Base-by-base conservation (phyloP, 352 stramenopile genomes). In the Globisporangium middletonii region DNA sequence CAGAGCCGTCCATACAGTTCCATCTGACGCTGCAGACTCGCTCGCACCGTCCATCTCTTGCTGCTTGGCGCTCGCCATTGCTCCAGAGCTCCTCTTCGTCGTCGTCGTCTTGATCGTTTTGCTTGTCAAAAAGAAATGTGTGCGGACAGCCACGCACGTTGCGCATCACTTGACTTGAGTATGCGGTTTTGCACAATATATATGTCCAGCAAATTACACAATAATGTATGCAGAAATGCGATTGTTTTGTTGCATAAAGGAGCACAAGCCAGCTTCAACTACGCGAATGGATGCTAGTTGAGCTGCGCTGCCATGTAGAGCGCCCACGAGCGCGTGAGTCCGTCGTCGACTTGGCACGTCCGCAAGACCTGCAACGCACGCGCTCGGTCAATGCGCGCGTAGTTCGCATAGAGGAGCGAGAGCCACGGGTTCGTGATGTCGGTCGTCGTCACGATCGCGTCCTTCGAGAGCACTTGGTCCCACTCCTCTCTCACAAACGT, bases 331-430 rank as follows among this genome's bases (percentile, higher is more conserved):
- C 72, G 78, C 23, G 83, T 83, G 55, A 92, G 77, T 2, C 83
- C 83, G 50, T 90, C 71, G 66, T 89, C 82, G 59, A 92, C 67
- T 13, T 68, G 56, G 46, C 67, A 73, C 18, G 79, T 65, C 62
- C 80, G 73, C 57, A 92, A 75, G 50, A 86, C 74, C 1, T 61
- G 43, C n/a, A 90, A 50, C 0, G 80, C 72, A 3, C 54, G 48
- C 0, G 59, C 51, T 50, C 68, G 71, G 63, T 89, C 75, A 57
- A 91, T 50, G 7, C 67, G 70, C 47, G 83, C 83, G 55, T 89
- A 89, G 67, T 88, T 93, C 59, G 77, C 64, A 44, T 80, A 89
- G 44, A 93, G 58, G 37, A 93, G 62, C 42, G 79, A 90, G 5
- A 86, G 61, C 83, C 80, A 93, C 63, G 80, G 69, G 57, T 90